Evolutionary conservation across 495 filamentous ascomycete genomes (phyloP).

Genomic region (Arthonia radiata): DNA sequence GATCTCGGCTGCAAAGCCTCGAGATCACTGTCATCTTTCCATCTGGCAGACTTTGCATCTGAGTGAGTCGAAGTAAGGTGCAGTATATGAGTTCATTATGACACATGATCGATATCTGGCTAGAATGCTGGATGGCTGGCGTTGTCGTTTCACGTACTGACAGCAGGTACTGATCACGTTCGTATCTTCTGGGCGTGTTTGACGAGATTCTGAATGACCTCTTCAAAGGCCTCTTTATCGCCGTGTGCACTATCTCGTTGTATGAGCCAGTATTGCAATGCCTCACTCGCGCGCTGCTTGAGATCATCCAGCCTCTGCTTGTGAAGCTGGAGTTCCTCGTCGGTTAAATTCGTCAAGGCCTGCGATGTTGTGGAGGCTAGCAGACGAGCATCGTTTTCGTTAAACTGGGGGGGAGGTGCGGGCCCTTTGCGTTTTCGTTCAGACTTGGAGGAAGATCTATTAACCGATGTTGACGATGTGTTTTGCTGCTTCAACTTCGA

Average conservation of each 20-base stretch:
- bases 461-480: too few species aligned
- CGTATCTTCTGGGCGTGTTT: conserved; percentile 77
- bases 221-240: conserved; percentile 90
- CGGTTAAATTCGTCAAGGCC: conserved; percentile 49
- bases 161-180: too few species aligned
- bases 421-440: conserved; percentile 24
- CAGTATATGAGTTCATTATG: too few species aligned
- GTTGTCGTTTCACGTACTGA: too few species aligned
- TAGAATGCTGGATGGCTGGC: too few species aligned
- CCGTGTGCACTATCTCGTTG: conserved; percentile 58
- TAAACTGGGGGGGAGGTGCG: conserved; percentile 45
- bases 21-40: too few species aligned
- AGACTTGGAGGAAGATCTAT: too few species aligned
- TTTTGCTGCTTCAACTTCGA: too few species aligned
- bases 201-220: conserved; percentile 92
- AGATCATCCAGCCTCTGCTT: conserved; percentile 43
- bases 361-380: conserved; percentile 64
- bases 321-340: conserved; percentile 48
- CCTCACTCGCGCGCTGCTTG: conserved; percentile 40
- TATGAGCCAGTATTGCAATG: conserved; percentile 74
- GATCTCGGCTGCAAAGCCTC: too few species aligned
- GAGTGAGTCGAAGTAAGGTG: too few species aligned
- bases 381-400: conserved; percentile 52
- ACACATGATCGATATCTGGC: too few species aligned
- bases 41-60: too few species aligned